Evolutionary conservation across 768 basidiomycete genomes (phyloP).

Genomic region (Agaricus subrufescens): DNA sequence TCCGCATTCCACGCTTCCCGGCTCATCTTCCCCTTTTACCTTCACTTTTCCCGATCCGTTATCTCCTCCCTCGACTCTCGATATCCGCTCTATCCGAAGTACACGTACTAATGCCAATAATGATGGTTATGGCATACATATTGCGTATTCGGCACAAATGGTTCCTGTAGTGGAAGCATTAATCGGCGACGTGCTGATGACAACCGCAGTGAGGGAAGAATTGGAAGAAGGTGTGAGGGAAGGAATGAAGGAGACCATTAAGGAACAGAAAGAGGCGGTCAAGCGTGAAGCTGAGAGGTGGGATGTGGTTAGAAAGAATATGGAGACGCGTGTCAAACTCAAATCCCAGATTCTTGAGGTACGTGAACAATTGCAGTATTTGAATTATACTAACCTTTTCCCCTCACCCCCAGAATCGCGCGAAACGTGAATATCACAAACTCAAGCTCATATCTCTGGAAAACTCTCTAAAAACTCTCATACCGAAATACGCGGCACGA

Average conservation of each 20-base stretch:
- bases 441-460: constrained; percentile 46
- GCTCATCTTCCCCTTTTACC: constrained; percentile 18
- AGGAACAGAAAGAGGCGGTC: constrained; percentile 47
- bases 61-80: constrained; percentile 45
- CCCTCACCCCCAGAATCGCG: constrained; percentile 31
- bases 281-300: constrained; percentile 57
- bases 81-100: constrained; percentile 33
- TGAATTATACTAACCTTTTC: background rate
- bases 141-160: constrained; percentile 53
- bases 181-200: constrained; percentile 45
- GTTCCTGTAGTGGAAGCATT: constrained; percentile 61
- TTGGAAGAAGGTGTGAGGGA: constrained; percentile 56
- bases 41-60: constrained; percentile 56
- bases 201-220: constrained; percentile 48
- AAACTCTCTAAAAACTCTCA: constrained; percentile 46
- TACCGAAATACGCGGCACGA: constrained; percentile 43
- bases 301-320: constrained; percentile 37
- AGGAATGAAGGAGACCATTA: constrained; percentile 43
- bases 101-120: constrained; percentile 37
- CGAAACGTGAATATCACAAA: constrained; percentile 44
- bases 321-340: constrained; percentile 20
- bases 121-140: constrained; percentile 18
- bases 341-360: constrained; percentile 15
- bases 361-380: background rate
- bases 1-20: constrained; percentile 7